phyloP scores from a whole-genome alignment of 2,329 filamentous ascomycete genomes.

The Colletotrichum theobromicola region DNA sequence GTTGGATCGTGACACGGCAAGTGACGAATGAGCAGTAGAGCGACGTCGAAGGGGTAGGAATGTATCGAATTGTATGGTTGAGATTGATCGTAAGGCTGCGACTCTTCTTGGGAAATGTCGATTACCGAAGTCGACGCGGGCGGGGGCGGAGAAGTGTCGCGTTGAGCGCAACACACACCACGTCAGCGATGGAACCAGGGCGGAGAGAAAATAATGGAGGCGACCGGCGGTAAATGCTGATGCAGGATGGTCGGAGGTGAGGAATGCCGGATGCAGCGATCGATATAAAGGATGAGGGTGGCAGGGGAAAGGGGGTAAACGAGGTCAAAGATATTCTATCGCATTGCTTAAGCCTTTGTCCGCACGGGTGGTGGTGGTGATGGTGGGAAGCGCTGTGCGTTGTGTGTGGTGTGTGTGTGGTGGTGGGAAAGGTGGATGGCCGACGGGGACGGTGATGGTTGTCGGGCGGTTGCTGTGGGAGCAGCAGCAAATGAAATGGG shows the following conservation, averaged over 20 bases:
- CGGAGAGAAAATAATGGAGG: neutral
- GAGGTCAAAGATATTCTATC: constrained; percentile 10
- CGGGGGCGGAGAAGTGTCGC: constrained; percentile 3
- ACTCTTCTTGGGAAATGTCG: neutral
- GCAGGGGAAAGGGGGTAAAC: neutral
- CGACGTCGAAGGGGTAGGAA: neutral
- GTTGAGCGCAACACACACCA: constrained; percentile 15
- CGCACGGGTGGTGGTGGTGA: constrained; percentile 1
- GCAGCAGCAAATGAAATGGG: constrained; percentile 20
- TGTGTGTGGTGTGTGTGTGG: neutral
- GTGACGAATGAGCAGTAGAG: neutral
- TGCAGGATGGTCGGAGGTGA: neutral
- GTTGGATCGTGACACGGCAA: constrained; percentile 2
- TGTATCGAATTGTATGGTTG: neutral
- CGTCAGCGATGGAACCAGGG: constrained; percentile 15
- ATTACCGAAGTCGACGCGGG: neutral
- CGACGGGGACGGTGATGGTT: constrained; percentile 8
- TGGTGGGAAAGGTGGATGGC: neutral
- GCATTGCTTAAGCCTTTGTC: constrained; percentile 12
- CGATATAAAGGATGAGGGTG: neutral
- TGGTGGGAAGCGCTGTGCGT: too few species aligned
- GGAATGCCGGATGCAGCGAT: neutral
- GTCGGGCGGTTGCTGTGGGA: constrained; percentile 22
- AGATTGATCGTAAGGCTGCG: neutral
- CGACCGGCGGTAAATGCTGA: neutral